Evolutionary conservation across 2,329 filamentous ascomycete species (phyloP).

Genomic region (Colletotrichum paranaense): DNA sequence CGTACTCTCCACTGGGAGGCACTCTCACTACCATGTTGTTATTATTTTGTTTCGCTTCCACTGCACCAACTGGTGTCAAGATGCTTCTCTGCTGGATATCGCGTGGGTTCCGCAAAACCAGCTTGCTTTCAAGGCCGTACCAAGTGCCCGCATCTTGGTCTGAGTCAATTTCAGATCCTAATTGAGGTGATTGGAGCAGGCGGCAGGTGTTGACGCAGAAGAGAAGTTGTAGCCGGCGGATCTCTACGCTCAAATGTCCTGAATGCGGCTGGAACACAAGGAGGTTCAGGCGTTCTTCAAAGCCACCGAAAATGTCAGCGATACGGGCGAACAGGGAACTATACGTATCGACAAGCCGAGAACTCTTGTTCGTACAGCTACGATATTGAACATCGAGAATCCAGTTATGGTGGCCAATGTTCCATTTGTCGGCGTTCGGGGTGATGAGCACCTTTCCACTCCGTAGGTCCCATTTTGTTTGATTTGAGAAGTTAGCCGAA

Average conservation of each 20-base stretch:
- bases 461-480: constrained; percentile 48
- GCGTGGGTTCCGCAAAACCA: constrained; percentile 61
- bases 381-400: constrained; percentile 42
- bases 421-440: constrained; percentile 41
- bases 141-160: constrained; percentile 70
- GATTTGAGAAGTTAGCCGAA: not conserved
- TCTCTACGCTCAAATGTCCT: constrained; percentile 54
- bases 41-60: constrained; percentile 27
- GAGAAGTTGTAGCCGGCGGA: constrained; percentile 62
- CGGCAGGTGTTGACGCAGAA: constrained; percentile 61
- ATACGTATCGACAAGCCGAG: constrained; percentile 59
- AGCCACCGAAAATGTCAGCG: constrained; percentile 57
- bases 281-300: constrained; percentile 57
- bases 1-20: constrained; percentile 51
- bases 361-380: constrained; percentile 22
- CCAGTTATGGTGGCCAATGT: constrained; percentile 45
- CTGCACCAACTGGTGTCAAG: constrained; percentile 61
- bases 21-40: constrained; percentile 42
- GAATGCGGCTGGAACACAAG: constrained; percentile 56
- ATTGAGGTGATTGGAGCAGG: constrained; percentile 59
- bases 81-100: constrained; percentile 59
- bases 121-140: constrained; percentile 68
- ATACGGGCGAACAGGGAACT: constrained; percentile 53
- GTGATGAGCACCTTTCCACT: constrained; percentile 32
- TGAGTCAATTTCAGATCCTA: constrained; percentile 63